phyloP scores from a whole-genome alignment of 345 rosid genomes.

The Citrus unshiu region DNA sequence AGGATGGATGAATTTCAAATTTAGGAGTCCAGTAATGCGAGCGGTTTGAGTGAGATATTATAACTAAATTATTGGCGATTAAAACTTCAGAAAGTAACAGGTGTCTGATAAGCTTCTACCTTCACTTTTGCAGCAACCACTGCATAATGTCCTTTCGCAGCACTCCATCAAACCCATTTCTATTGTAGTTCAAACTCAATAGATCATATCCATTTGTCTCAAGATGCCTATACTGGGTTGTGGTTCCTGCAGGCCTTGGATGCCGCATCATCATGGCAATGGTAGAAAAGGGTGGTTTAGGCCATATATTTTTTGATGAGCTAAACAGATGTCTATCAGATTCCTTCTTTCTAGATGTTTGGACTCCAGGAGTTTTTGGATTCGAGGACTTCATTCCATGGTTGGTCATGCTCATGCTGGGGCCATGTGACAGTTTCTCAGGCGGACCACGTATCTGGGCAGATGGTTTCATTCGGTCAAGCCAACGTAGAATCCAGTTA shows the following conservation, averaged over 20 bases:
- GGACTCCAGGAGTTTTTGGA: slow-evolving; percentile 32
- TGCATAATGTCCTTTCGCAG: slow-evolving; percentile 69
- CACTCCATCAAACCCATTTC: slow-evolving; percentile 38
- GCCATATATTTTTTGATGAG: slow-evolving; percentile 35
- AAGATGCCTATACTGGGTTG: slow-evolving; percentile 33
- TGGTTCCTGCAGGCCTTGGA: slow-evolving; percentile 42
- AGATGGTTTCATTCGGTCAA: slow-evolving; percentile 77
- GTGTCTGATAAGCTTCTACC: not conserved
- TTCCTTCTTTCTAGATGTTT: slow-evolving; percentile 39
- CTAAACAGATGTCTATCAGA: slow-evolving; percentile 53
- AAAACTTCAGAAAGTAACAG: no score
- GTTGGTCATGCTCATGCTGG: slow-evolving; percentile 37
- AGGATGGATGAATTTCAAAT: not conserved
- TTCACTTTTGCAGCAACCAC: slow-evolving; percentile 51
- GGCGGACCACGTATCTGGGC: slow-evolving; percentile 63
- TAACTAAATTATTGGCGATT: no score
- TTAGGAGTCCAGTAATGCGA: not conserved
- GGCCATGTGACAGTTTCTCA: slow-evolving; percentile 21
- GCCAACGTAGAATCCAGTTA: slow-evolving; percentile 75
- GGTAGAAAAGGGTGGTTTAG: slow-evolving; percentile 54
- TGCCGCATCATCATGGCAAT: slow-evolving; percentile 61
- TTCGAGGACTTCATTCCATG: slow-evolving; percentile 33
- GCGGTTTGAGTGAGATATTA: no score
- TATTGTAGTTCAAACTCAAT: slow-evolving; percentile 20
- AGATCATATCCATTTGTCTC: slow-evolving; percentile 18